Conservation (phyloP, 2,329 filamentous ascomycete genomes). For the Neonectria ditissima region DNA sequence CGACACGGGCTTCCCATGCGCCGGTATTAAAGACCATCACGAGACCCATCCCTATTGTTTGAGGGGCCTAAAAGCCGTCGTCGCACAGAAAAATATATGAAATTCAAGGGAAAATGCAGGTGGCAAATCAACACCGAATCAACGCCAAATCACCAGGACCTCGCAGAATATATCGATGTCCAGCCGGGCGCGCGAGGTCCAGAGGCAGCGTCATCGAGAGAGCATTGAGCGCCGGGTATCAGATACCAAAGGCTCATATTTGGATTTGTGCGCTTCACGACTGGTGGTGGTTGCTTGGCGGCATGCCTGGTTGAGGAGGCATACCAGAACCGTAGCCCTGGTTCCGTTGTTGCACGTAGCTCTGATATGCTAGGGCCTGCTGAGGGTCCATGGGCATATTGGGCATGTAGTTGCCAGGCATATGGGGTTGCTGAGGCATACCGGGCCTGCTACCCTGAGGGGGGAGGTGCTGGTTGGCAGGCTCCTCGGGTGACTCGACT, state of each 20-base stretch:
- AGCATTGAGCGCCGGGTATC: constrained; percentile 72
- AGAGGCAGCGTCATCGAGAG: constrained; percentile 53
- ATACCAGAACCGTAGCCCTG: constrained; percentile 81
- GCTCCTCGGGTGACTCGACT: constrained; percentile 93
- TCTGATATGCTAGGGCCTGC: constrained; percentile 85
- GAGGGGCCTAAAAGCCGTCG: constrained; percentile 32
- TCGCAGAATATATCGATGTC: constrained; percentile 54
- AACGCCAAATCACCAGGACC: constrained; percentile 59
- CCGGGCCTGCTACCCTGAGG: constrained; percentile 69
- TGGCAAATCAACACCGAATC: constrained; percentile 52
- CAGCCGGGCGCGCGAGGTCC: constrained; percentile 43
- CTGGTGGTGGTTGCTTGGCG: constrained; percentile 85
- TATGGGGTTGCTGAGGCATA: constrained; percentile 73
- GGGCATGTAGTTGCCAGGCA: constrained; percentile 73
- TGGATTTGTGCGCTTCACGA: constrained; percentile 61
- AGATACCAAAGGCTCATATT: constrained; percentile 51
- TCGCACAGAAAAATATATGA: constrained; percentile 34
- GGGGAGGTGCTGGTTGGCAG: constrained; percentile 79
- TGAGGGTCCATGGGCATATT: constrained; percentile 79
- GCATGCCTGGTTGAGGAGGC: constrained; percentile 81
- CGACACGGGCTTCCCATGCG: constrained; percentile 17
- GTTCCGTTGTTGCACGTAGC: constrained; percentile 80
- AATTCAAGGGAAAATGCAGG: constrained; percentile 45
- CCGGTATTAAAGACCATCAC: constrained; percentile 37
- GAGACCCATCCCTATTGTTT: constrained; percentile 22